Evolutionary conservation across 305 asterid species (phyloP).

Genomic region (Solanum hybrid): DNA sequence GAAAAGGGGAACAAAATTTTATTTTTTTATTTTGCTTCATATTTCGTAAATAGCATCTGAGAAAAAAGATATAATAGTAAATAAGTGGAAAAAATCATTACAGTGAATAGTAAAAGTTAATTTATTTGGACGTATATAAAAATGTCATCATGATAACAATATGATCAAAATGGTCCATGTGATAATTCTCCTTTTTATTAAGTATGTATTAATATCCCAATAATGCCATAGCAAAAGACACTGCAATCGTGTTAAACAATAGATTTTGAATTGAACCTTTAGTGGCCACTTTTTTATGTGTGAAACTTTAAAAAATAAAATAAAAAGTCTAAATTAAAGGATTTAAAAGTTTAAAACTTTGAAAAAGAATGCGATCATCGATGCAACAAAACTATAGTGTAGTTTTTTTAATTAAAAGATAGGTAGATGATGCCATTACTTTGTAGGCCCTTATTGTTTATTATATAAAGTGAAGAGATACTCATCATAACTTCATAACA

Average conservation of each 20-base stretch:
- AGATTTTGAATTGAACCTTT: conserved; percentile 16
- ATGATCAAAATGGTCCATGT: conserved; percentile 10
- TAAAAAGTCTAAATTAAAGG: not conserved
- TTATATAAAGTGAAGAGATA: not conserved
- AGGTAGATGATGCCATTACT: not conserved
- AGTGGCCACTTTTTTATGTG: not conserved
- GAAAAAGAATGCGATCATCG: not conserved
- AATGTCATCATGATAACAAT: conserved; percentile 8
- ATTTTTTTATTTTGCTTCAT: not conserved
- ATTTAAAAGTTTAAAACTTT: not conserved
- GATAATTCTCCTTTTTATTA: not conserved
- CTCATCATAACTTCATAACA: conserved; percentile 2
- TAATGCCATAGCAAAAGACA: conserved; percentile 34
- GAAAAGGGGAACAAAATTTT: not conserved
- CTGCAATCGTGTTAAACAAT: conserved; percentile 12
- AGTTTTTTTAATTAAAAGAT: not conserved
- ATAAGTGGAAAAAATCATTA: not conserved
- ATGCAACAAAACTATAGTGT: not conserved
- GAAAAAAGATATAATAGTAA: not conserved
- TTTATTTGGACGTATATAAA: not conserved
- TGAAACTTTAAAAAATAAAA: not conserved
- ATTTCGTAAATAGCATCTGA: not conserved
- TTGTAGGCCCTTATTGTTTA: not conserved
- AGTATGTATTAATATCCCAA: conserved; percentile 21
- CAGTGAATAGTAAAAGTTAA: not conserved